Percentiles rank a stretch among this genome's conserved stretches.
These are phyloP conservation scores for Stachybotrys elegans DNA, from an alignment of 2,329 filamentous ascomycete species.

Conservation along the genomic window DNA sequence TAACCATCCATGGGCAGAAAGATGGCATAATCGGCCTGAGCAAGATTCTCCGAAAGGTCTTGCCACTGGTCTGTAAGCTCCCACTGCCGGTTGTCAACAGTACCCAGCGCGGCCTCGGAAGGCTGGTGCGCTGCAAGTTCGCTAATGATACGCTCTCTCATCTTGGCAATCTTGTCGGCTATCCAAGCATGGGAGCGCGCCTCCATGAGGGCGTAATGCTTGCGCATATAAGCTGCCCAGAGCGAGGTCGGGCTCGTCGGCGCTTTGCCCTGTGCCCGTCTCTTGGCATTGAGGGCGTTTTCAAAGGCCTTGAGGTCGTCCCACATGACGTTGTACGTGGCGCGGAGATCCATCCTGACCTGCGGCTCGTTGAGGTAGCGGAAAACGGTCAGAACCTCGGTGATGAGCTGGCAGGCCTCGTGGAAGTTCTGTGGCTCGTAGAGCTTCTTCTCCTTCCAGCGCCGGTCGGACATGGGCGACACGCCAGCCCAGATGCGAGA, in stretches of 20 bases:
- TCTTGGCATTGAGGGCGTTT: slow-evolving; percentile 16
- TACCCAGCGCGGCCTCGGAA: neutral
- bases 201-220: slow-evolving; percentile 15
- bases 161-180: slow-evolving; percentile 14
- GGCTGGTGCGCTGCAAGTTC: slow-evolving; percentile 6
- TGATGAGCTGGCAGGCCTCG: slow-evolving; percentile 17
- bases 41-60: slow-evolving; percentile 15
- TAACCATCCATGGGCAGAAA: slow-evolving; percentile 23
- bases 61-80: slow-evolving; percentile 16
- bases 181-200: slow-evolving; percentile 19
- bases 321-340: slow-evolving; percentile 21
- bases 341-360: slow-evolving; percentile 14
- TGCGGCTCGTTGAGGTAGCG: slow-evolving; percentile 17
- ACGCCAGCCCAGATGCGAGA: slow-evolving; percentile 22
- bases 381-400: slow-evolving; percentile 16
- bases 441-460: slow-evolving; percentile 17
- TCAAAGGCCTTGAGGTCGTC: slow-evolving; percentile 17
- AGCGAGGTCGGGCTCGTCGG: slow-evolving; percentile 13
- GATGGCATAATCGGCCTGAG: slow-evolving; percentile 18
- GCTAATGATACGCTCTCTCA: slow-evolving; percentile 11
- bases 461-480: slow-evolving; percentile 18
- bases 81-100: slow-evolving; percentile 9
- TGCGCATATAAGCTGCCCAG: slow-evolving; percentile 20
- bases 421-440: slow-evolving; percentile 16
- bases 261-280: slow-evolving; percentile 1